phyloP scores from a whole-genome alignment of 345 rosid genomes.

The Salix purpurea region DNA sequence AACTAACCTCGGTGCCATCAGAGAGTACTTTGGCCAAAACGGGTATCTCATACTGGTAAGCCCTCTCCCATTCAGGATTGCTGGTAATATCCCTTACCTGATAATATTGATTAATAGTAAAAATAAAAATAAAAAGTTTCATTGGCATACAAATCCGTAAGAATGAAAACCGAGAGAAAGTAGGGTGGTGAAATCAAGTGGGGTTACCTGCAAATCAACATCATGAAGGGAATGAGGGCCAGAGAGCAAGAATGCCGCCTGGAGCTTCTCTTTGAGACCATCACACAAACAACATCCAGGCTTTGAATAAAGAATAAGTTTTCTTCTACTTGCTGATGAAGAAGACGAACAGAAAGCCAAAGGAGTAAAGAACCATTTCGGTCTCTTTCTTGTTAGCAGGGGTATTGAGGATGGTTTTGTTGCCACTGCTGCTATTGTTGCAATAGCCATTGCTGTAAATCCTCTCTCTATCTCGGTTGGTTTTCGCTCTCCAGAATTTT shows the following conservation, averaged over 20 bases:
- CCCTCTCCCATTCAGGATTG: conserved; percentile 74
- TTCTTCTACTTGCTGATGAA: conserved; percentile 30
- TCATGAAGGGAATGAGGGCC: conserved; percentile 62
- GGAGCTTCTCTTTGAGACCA: conserved; percentile 88
- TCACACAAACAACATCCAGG: conserved; percentile 95
- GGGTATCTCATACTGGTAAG: conserved; percentile 80
- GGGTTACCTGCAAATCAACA: conserved; percentile 60
- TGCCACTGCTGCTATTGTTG: conserved; percentile 26
- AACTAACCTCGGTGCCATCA: conserved; percentile 66
- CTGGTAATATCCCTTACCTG: conserved; percentile 73
- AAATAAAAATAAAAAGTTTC: neutral
- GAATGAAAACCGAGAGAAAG: neutral
- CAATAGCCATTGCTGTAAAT: conserved; percentile 19
- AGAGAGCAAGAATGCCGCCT: conserved; percentile 67
- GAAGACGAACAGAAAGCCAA: conserved; percentile 29
- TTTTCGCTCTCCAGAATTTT: no score
- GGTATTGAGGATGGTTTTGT: conserved; percentile 30
- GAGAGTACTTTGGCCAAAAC: conserved; percentile 58
- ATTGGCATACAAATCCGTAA: neutral
- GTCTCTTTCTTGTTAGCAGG: conserved; percentile 28
- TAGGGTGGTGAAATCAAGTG: neutral
- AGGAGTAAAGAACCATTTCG: conserved; percentile 29
- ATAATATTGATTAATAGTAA: conserved; percentile 3
- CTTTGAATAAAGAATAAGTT: conserved; percentile 68
- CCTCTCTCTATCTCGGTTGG: neutral